Percentiles rank a stretch among this genome's conserved stretches.
Conservation (phyloP, 305 asterid genomes). For the Fraxinus baroniana region DNA sequence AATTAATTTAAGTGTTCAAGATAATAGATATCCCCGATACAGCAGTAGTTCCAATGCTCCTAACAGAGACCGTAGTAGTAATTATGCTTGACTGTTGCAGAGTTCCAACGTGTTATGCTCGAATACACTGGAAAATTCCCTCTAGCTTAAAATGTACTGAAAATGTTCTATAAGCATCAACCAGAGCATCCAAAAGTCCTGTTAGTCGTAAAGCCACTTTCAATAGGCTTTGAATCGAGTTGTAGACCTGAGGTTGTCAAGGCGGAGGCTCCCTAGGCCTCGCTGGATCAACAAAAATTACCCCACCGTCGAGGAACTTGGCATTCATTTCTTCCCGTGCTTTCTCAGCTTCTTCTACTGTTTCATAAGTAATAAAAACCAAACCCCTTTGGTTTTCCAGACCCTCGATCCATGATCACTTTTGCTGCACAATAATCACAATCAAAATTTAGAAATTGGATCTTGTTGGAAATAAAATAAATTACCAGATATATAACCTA, state of each 20-base stretch:
- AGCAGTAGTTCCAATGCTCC: neutral
- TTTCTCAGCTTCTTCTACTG: slow-evolving; percentile 82
- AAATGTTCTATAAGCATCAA: neutral
- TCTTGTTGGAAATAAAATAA: no score
- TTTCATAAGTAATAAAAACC: slow-evolving; percentile 66
- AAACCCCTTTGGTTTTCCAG: slow-evolving; percentile 87
- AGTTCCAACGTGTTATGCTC: no score
- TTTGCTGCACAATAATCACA: slow-evolving; percentile 49
- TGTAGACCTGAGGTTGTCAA: slow-evolving; percentile 35
- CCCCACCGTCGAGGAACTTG: slow-evolving; percentile 89
- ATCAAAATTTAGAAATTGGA: neutral
- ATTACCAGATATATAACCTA: no score
- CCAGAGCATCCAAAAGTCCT: neutral
- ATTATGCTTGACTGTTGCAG: neutral
- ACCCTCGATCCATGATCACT: slow-evolving; percentile 65
- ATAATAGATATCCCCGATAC: neutral
- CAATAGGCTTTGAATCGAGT: neutral
- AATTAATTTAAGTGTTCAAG: neutral
- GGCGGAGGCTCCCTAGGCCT: slow-evolving; percentile 65
- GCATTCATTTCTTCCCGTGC: slow-evolving; percentile 85
- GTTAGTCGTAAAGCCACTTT: neutral
- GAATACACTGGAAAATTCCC: neutral
- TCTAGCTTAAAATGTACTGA: neutral
- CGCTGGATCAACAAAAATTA: slow-evolving; percentile 90
- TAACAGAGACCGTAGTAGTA: neutral